Evolutionary conservation across 495 filamentous ascomycete species (phyloP), one percentile per base, ranked within the genome.

Genomic region (Xylaria venustula): DNA sequence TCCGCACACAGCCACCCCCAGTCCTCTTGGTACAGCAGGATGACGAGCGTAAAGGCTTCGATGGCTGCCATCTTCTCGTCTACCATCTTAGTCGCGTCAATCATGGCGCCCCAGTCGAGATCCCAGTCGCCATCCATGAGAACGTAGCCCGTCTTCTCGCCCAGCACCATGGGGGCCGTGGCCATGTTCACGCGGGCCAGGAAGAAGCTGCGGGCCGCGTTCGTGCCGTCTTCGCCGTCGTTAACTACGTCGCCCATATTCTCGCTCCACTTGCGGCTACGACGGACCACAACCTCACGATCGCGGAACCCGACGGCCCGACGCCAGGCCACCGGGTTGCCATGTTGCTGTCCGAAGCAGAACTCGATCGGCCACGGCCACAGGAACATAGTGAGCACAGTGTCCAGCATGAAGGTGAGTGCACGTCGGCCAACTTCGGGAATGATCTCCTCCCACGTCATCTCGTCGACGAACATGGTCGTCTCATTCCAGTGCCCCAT

Each of bases 101-200:
- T 76, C 90, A 96, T 95, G 23, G 79, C 83, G 19, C 70, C 71
- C 77, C 90, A 95, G 68, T 93, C 90, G 58, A 95, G 74, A 70
- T 93, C 89, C 88, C 90, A 96, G 57, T 88, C 84, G 56, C 79
- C 82, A 64, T 89, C 88, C 72, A 92, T 85, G 54, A 92, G 86
- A 59, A 90, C 70, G 64, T 92, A 92, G 1, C 90, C 90, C 22
- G 91, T 93, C 77, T 90, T 92, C 60, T 79, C 75, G 63, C 74
- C 69, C 63, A 92, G 70, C 40, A 85, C 80, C 67, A 81, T 73
- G 11, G 83, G 81, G 2, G 85, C 79, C 2, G 92, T 85, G 2
- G 89, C 91, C 0, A 68, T 44, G 36, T 67, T 48, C 26, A 82
- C 68, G 32, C 72, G 68, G 6, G 54, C 56, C 57, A 78, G 60